phyloP scores from a whole-genome alignment of 345 rosid species.

The Aurinia saxatilis region DNA sequence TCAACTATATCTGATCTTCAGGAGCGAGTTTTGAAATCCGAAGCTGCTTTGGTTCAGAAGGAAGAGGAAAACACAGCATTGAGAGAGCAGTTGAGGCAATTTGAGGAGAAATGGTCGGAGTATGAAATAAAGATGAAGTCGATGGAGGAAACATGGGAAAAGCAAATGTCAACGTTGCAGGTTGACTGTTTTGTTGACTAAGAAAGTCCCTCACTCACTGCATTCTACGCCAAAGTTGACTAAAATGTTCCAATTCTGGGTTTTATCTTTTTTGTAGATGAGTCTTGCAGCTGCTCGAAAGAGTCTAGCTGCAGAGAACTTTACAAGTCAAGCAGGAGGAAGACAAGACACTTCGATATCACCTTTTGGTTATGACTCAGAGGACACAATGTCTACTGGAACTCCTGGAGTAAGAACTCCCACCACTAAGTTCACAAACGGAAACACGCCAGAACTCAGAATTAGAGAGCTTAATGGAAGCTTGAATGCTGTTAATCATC shows the following conservation, averaged over 20 bases:
- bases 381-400: constrained; percentile 55
- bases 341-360: constrained; percentile 47
- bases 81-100: constrained; percentile 64
- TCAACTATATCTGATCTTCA: constrained; percentile 63
- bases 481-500: constrained; percentile 41
- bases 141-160: constrained; percentile 95
- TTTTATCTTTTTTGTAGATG: constrained; percentile 37
- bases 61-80: constrained; percentile 77
- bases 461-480: constrained; percentile 57
- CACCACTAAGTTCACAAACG: constrained; percentile 26
- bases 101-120: constrained; percentile 65
- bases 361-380: constrained; percentile 57
- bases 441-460: constrained; percentile 33
- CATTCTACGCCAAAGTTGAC: background rate
- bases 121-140: constrained; percentile 85
- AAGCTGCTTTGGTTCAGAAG: constrained; percentile 56
- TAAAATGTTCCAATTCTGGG: background rate
- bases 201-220: background rate
- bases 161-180: constrained; percentile 83
- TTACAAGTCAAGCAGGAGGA: constrained; percentile 41
- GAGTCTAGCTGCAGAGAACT: constrained; percentile 54
- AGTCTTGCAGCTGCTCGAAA: constrained; percentile 76
- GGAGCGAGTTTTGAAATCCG: constrained; percentile 61
- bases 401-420: constrained; percentile 63
- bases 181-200: constrained; percentile 25